Conservation (phyloP, 2,329 filamentous ascomycete genomes). For the Alternaria gaisen region DNA sequence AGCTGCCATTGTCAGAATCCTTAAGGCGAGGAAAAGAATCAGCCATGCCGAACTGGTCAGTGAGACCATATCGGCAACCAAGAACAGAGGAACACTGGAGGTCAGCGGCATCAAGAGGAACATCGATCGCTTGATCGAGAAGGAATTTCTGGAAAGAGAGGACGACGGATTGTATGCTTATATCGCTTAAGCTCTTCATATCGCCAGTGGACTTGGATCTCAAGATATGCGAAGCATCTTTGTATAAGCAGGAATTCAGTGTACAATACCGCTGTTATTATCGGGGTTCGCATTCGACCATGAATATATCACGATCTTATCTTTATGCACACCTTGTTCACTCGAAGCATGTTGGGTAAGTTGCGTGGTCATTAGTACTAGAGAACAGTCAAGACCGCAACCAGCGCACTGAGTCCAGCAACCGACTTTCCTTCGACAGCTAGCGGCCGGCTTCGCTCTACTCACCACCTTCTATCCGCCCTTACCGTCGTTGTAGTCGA, state of each 20-base stretch:
- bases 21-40: conserved; percentile 93
- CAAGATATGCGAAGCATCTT: background rate
- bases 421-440: background rate
- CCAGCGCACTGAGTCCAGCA: background rate
- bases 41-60: conserved; percentile 86
- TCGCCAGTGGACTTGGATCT: background rate
- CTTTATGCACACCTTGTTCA: background rate
- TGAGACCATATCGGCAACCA: conserved; percentile 91
- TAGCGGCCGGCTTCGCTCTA: background rate
- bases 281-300: background rate
- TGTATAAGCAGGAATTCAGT: background rate
- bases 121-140: conserved; percentile 79
- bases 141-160: conserved; percentile 51
- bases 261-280: background rate
- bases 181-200: conserved; percentile 48
- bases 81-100: conserved; percentile 84
- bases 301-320: background rate
- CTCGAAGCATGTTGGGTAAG: background rate
- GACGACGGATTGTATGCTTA: conserved; percentile 56
- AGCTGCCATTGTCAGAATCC: conserved; percentile 93
- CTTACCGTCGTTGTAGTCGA: conserved; percentile 2
- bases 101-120: conserved; percentile 92
- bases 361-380: background rate
- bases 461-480: background rate
- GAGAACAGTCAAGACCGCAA: background rate